Evolutionary conservation across 257 asterid genomes (phyloP), one percentile per base, ranked within the genome.

Genomic region (Coffea eugenioides): DNA sequence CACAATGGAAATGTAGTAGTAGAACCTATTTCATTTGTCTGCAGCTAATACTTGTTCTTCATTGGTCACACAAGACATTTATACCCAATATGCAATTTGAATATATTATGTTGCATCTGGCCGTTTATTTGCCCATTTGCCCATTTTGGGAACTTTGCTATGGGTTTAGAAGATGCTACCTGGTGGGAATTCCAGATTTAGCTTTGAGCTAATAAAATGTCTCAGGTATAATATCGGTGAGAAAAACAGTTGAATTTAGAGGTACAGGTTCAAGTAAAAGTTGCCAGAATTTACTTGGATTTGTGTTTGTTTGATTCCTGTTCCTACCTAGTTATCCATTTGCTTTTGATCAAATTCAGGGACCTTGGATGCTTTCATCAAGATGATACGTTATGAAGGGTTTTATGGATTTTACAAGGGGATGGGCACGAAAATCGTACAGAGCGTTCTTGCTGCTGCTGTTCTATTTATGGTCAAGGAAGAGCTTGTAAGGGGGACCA

Each of bases 391-490:
- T 5, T 84, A 96, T 13, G 98, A 96, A 85, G 99, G 99, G 9
- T 80, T 90, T 69, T 56, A 89, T 36, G 97, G 98, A 48, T 94
- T 91, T 81, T 96, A 89, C 95, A 90, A 90, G 77, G 99, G 98
- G 21, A 93, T 93, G 98, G 84, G 97, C 81, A 95, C 99, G 9
- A 96, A 96, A 85, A 91, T 96, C 6, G 97, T 92, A 7, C 99
- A 94, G 83, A 94, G 99, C 69, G 97, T 96, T 80, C 92, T 96
- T 74, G 99, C 98, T 23, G 99, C 97, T 57, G 99, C 99, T 25
- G 91, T 96, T 79, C 86, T 96, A 73, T 96, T 96, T 92, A 96
- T 92, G 99, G 92, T 96, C 6, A 96, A 96, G 88, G 99, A 96
- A 80, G 99, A 96, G 87, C 97, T 96, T 14, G 97, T 96, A 13